These are phyloP conservation scores for Breviolum minutum DNA, from an alignment of 73 alveolate genomes.

Conservation along the genomic window DNA sequence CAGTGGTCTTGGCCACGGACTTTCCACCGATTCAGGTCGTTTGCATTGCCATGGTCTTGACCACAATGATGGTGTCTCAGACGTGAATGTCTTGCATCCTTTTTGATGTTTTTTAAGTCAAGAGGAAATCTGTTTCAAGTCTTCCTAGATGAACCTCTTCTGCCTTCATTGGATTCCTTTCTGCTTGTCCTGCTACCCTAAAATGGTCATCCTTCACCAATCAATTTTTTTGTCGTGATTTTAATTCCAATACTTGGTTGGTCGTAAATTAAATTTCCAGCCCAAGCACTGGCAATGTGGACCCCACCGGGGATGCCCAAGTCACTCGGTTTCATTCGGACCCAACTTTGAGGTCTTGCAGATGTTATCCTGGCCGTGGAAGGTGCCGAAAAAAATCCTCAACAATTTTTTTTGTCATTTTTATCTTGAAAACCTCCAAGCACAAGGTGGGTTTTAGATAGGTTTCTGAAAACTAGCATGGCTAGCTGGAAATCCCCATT, in stretches of 20 bases:
- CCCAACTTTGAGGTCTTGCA: neutral
- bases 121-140: neutral
- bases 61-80: neutral
- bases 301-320: neutral
- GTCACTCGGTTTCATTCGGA: neutral
- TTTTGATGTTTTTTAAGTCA: too few relatives aligned
- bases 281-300: neutral
- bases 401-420: too few relatives aligned
- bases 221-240: neutral
- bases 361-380: slow-evolving; percentile 15
- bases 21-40: slow-evolving; percentile 31
- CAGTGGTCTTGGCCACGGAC: slow-evolving; percentile 24
- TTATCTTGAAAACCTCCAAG: too few relatives aligned
- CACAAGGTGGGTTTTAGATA: too few relatives aligned
- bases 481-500: too few relatives aligned
- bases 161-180: too few relatives aligned
- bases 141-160: neutral
- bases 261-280: neutral
- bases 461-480: too few relatives aligned
- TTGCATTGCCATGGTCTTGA: neutral
- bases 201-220: too few relatives aligned
- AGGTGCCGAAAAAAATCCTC: neutral
- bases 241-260: neutral
- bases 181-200: neutral
- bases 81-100: neutral